Conservation (phyloP, 2,329 filamentous ascomycete genomes). For the Microdochium trichocladiopsis region DNA sequence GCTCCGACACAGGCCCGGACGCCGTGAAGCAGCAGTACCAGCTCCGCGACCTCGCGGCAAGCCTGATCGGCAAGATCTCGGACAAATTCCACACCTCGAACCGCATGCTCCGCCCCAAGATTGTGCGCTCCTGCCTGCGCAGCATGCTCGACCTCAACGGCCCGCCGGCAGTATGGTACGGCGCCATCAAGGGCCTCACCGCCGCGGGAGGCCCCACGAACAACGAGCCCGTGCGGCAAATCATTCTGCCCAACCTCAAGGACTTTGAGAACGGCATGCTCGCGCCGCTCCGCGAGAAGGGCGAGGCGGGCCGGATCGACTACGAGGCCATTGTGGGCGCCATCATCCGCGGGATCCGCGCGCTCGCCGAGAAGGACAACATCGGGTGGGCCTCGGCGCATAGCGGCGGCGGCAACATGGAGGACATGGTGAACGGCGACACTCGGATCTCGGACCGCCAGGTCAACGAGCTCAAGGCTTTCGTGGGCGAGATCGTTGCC, state of each 20-base stretch:
- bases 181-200: conserved; percentile 73
- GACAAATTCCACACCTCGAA: conserved; percentile 76
- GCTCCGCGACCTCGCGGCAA: conserved; percentile 77
- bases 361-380: conserved; percentile 26
- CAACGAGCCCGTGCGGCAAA: conserved; percentile 44
- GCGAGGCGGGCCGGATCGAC: conserved; percentile 36
- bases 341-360: conserved; percentile 45
- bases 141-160: conserved; percentile 83
- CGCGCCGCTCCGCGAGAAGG: conserved; percentile 43
- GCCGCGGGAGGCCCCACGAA: conserved; percentile 58
- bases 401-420: conserved; percentile 19
- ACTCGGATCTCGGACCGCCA: conserved; percentile 25
- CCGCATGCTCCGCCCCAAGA: conserved; percentile 74
- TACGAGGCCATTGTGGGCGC: conserved; percentile 49
- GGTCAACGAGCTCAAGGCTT: conserved; percentile 40
- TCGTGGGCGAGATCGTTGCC: conserved; percentile 48
- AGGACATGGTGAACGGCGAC: conserved; percentile 25
- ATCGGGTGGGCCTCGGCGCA: conserved; percentile 25
- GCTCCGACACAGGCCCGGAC: conserved; percentile 44
- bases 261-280: conserved; percentile 46
- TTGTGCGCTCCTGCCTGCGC: conserved; percentile 90
- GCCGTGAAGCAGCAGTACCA: conserved; percentile 61
- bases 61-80: conserved; percentile 71
- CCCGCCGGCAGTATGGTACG: conserved; percentile 79
- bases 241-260: conserved; percentile 49